These are phyloP conservation scores for Debaryomyces maramus DNA, from an alignment of 805 yeast genomes.

Conservation along the genomic window DNA sequence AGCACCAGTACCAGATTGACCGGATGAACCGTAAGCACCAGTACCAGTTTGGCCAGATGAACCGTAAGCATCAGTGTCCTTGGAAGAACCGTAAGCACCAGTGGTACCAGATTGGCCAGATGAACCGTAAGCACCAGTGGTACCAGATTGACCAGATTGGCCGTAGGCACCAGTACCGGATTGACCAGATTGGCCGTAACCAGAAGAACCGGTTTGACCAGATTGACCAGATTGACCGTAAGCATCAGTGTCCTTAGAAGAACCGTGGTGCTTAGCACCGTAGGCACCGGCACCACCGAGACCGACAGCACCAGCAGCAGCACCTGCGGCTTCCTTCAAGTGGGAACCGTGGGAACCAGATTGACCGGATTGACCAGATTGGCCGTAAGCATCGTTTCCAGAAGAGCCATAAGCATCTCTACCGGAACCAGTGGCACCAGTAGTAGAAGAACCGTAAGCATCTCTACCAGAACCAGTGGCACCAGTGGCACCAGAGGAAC, in stretches of 20 bases:
- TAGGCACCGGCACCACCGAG: constrained; percentile 12
- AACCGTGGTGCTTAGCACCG: constrained; percentile 2
- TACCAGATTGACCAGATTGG: not conserved
- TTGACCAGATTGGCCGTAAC: constrained; percentile 4
- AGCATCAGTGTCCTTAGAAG: constrained; percentile 8
- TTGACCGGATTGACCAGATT: constrained; percentile 13
- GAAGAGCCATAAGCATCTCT: constrained; percentile 5
- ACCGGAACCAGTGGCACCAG: constrained; percentile 8
- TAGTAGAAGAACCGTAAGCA: constrained; percentile 8
- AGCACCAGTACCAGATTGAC: not conserved
- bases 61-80: constrained; percentile 2
- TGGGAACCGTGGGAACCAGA: constrained; percentile 13
- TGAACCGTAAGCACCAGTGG: constrained; percentile 1
- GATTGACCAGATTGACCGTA: constrained; percentile 10
- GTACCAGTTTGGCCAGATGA: not conserved
- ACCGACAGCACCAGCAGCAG: constrained; percentile 13
- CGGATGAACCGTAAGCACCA: constrained; percentile 1
- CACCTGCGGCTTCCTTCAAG: constrained; percentile 13
- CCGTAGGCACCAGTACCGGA: constrained; percentile 3
- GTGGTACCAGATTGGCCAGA: not conserved
- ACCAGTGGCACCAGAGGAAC: constrained; percentile 6
- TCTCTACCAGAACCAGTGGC: constrained; percentile 13
- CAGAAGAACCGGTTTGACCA: constrained; percentile 5
- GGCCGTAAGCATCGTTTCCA: constrained; percentile 2
- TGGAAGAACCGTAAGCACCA: constrained; percentile 3